Evolutionary conservation across 148 eudicot species (phyloP), one percentile per base, ranked within the genome.

Genomic region (Arctostaphylos glauca): DNA sequence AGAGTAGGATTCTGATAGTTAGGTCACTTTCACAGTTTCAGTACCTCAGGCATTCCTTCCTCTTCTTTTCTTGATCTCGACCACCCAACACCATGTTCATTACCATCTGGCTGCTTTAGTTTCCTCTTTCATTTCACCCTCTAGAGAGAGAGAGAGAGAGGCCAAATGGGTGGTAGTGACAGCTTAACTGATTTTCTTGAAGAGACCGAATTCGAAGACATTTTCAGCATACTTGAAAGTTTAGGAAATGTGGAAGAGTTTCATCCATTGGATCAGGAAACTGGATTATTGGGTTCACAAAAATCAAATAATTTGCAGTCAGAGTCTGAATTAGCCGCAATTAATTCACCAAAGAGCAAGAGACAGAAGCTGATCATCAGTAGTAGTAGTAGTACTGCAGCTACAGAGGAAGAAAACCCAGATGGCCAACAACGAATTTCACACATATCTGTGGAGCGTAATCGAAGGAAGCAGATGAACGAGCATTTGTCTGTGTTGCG

Each of bases 401-500:
- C 71, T 25, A 25, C 43, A 15, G 52, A 53, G 2, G 41, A 53
- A 50, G 75, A 55, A 76, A 54, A 14, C 21, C 70, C 68, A 5
- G 94, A 85, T 25, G 90, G 86, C 49, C 87, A 84, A 14, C 82
- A 75, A 19, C 91, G 78, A 84, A 78, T 90, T 43, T 89, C 95
- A 23, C 99, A 96, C 54, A 94, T 94, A 50, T 85, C 98, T 2
- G 97, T 96, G 52, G 99, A 96, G 87, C 84, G 99, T 52, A 94
- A 94, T 74, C 81, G 99, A 18, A 90, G 99, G 89, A 96, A 93
- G 91, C 99, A 96, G 85, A 96, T 96, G 98, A 96, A 96, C 76
- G 97, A 96, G 49, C 90, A 96, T 82, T 88, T 96, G 47, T 47
- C 89, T 0, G 91, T 92, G 49, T 88, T 96, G 81, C 91, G 97